A percentile compares a stretch with the other conserved stretches of the same genome.
phyloP scores from a whole-genome alignment of 345 rosid species.

The Angophora floribunda region DNA sequence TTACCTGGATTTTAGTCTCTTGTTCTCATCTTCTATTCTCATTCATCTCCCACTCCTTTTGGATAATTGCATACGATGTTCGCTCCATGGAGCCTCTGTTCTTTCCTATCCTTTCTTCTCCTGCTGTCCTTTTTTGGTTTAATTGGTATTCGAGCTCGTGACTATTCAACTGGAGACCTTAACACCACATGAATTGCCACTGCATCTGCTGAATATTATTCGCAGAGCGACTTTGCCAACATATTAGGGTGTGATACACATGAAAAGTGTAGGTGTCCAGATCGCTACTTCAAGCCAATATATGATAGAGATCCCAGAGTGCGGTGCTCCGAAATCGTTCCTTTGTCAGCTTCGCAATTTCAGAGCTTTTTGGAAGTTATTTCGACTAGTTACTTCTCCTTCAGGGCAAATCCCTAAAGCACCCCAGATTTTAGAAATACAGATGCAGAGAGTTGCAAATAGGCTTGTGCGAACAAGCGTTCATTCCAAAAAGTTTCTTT shows the following conservation, averaged over 20 bases:
- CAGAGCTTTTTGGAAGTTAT: background rate
- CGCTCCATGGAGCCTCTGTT: no score
- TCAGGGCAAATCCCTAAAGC: background rate
- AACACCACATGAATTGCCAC: no score
- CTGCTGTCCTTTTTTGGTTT: no score
- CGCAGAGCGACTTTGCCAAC: no score
- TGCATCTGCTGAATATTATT: no score
- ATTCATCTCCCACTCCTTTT: no score
- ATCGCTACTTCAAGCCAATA: background rate
- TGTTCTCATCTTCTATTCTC: no score
- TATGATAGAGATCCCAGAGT: background rate
- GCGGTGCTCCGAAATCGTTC: background rate
- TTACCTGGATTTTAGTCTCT: no score
- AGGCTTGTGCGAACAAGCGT: conserved; percentile 4
- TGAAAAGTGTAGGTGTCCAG: background rate
- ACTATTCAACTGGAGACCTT: no score
- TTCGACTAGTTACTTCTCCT: background rate
- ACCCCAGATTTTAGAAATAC: background rate
- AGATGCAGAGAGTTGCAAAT: background rate
- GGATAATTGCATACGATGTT: no score
- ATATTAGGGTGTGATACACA: background rate
- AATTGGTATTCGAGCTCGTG: no score
- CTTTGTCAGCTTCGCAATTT: background rate
- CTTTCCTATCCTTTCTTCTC: no score
- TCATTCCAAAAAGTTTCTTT: conserved; percentile 11